Base-by-base conservation (phyloP, 257 asterid species). In the Sherardia arvensis region DNA sequence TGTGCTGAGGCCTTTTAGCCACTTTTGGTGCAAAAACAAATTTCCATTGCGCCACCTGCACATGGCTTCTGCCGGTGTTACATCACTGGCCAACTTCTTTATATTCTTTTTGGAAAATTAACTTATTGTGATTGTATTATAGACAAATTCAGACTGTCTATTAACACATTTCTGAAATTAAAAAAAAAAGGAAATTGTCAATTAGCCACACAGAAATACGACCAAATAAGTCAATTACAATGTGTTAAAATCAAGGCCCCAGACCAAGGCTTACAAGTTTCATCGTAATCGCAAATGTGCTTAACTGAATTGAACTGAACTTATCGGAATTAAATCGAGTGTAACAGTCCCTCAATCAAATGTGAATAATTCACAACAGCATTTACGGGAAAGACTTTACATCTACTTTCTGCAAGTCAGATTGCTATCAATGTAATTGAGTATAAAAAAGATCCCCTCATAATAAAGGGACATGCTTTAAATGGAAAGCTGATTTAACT, bases 11-110 rank as follows among this genome's bases (percentile, higher is more conserved):
- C 55, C 40, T 38, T 61, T 21, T 8, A 61, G 3, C 17, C 34
- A 12, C 22, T 25, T 61, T 22, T 33, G 65, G 53, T 6, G 27
- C 53, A 61, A 22, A 3, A 38, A 23, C 30, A 43, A 43, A 43
- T 3, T 43, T 43, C n/a, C 49, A 43, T 43, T 14, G 49, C 49
- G 45, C 34, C 49, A 62, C 1, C 55, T 62, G 66, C 66, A 62
- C 66, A 38, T 40, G 66, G 54, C 12, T 34, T 34, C 12, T 34
- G n/a, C n/a, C n/a, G 23, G 64, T 59, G 64, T 59, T 8, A 28
- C 10, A 59, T 49, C 1, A 34, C 34, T 8, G 7, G 34, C 34
- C 34, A 4, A 32, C 34, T 10, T 17, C 2, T 36, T 36, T 36
- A 8, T 36, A 36, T 34, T 34, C 4, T 8, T 38, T 38, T 38